Evolutionary conservation across 139 green algal genomes (phyloP).

Genomic region (Coelastrella sp.): DNA sequence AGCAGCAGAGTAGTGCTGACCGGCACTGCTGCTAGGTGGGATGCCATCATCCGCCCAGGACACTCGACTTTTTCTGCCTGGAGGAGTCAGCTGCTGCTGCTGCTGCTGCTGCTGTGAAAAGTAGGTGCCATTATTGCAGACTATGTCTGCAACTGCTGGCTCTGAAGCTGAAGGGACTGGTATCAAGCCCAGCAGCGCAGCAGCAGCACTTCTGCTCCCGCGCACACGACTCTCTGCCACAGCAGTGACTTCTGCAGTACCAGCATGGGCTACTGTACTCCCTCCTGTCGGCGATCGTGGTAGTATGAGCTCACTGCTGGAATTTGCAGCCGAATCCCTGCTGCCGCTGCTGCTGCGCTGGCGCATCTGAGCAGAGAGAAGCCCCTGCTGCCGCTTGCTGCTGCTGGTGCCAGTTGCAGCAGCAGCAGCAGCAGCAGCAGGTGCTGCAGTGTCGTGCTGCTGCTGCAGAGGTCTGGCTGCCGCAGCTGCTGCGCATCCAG

Average conservation of each 20-base stretch:
- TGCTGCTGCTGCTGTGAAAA: background rate
- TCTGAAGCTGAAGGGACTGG: background rate
- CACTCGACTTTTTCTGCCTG: background rate
- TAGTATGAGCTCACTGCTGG: too few species aligned
- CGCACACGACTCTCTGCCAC: background rate
- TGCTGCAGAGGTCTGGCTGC: background rate
- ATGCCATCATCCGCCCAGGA: background rate
- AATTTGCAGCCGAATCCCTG: too few species aligned
- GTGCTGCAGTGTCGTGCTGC: background rate
- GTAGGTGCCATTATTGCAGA: too few species aligned
- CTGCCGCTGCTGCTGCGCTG: background rate
- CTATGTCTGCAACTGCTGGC: background rate
- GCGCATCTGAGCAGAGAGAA: conserved; percentile 32
- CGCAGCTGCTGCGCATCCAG: background rate
- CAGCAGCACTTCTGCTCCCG: conserved; percentile 1
- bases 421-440: background rate
- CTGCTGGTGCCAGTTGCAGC: background rate
- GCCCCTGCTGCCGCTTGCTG: conserved; percentile 23
- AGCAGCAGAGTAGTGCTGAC: background rate
- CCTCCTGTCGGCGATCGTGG: background rate
- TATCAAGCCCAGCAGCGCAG: conserved; percentile 10
- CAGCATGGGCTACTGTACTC: background rate
- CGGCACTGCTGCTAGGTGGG: background rate
- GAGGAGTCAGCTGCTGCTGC: conserved; percentile 1
- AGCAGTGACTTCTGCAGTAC: background rate